Evolutionary conservation across 2,329 filamentous ascomycete species (phyloP).

Genomic region (Neofusicoccum kwambonambiense): DNA sequence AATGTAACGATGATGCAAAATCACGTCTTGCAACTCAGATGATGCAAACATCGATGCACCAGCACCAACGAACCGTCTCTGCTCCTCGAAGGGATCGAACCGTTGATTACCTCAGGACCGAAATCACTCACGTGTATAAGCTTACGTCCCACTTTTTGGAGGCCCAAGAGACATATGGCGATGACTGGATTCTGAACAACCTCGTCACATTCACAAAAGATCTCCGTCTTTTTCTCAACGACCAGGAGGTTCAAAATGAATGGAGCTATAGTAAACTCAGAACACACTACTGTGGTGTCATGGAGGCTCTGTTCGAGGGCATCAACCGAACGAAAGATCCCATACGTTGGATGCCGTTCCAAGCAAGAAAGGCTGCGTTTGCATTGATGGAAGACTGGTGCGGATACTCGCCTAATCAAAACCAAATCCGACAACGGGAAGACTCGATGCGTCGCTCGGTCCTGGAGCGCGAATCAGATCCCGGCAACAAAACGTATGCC

Average conservation of each 20-base stretch:
- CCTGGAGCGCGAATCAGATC: conserved; percentile 71
- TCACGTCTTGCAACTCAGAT: conserved; percentile 57
- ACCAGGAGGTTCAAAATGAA: conserved; percentile 90
- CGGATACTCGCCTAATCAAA: conserved; percentile 89
- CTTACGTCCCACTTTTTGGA: conserved; percentile 87
- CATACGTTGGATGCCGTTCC: conserved; percentile 94
- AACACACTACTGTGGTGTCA: conserved; percentile 88
- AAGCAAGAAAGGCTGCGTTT: conserved; percentile 92
- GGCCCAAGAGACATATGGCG: conserved; percentile 72
- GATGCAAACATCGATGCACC: conserved; percentile 55
- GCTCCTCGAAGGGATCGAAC: conserved; percentile 77
- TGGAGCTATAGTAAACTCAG: conserved; percentile 91
- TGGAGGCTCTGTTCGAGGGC: conserved; percentile 89
- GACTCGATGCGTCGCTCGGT: conserved; percentile 84
- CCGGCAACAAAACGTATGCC: conserved; percentile 72
- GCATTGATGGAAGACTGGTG: conserved; percentile 99
- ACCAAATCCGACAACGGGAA: conserved; percentile 76
- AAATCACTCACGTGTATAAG: conserved; percentile 95
- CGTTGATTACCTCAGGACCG: conserved; percentile 84
- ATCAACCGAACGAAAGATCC: conserved; percentile 83
- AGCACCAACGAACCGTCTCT: conserved; percentile 83
- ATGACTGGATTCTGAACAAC: conserved; percentile 88
- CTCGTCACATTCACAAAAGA: conserved; percentile 89
- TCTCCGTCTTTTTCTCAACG: conserved; percentile 89
- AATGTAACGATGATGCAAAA: conserved; percentile 86